Base-by-base conservation (phyloP, 1,139 yeast genomes). In the Sugiyamaella pinicola region DNA sequence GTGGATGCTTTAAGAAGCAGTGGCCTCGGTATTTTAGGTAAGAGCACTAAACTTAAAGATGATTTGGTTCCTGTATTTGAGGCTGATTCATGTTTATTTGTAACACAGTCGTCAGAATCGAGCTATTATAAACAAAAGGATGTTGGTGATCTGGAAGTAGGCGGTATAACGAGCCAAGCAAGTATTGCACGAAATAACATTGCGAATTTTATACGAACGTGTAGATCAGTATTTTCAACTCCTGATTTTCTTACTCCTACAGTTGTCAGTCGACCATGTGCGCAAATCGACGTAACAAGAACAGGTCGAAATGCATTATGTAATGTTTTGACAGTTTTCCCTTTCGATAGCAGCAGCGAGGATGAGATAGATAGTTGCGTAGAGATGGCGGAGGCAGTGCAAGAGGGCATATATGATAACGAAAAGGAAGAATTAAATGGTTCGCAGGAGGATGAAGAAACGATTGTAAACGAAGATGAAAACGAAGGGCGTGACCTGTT, bases 41-140 rank as follows among this genome's bases (percentile, higher is more conserved):
- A 35, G 10, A 15, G 21, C 13, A 12, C 4, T 37, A 37, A 37
- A 37, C 3, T 21, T 7, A 18, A 3, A 13, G 22, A 9, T 2
- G 9, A 41, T 8, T 13, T 29, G 34, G 42, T 42, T 10, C 52
- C 52, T 5, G 35, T 49, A 15, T 49, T 49, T 31, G 29, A 35
- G 18, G 43, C 47, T 13, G 47, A 41, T 24, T 40, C 13, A 7
- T 49, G 52, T 21, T 17, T 42, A 21, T 42, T 37, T 28, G 35
- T 39, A n/a, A 26, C 29, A 35, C 28, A 19, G 18, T 22, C 44
- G 9, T 17, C 8, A 12, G 12, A 4, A 24, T 5, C n/a, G 31
- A 19, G n/a, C 19, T 12, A 8, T 12, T 35, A 8, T 2, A 35
- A 35, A 35, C n/a, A 13, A 13, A 31, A 13, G n/a, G 17, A 31